A percentile compares a stretch with the other conserved stretches of the same genome.
Conservation (phyloP, 176 grass and related monocot genomes). For the Hordeum vulgare region MorexV3_pseudomolecules_assembly NC_058521.1:567109660-567110159, state of each 20-base stretch:
- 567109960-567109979: slow-evolving; percentile 93
- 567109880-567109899: slow-evolving; percentile 80
- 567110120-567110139: slow-evolving; percentile 81
- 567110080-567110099: slow-evolving; percentile 85
- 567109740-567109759: slow-evolving; percentile 78
- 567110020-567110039: slow-evolving; percentile 57
- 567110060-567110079: slow-evolving; percentile 74
- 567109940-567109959: slow-evolving; percentile 98
- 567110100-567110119: slow-evolving; percentile 76
- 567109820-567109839: slow-evolving; percentile 71
- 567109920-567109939: slow-evolving; percentile 70
- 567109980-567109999: slow-evolving; percentile 20
- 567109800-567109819: slow-evolving; percentile 94
- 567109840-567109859: slow-evolving; percentile 35
- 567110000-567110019: slow-evolving; percentile 51
- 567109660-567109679: slow-evolving; percentile 69
- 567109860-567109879: slow-evolving; percentile 29
- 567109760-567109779: slow-evolving; percentile 95
- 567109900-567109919: slow-evolving; percentile 70
- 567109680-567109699: slow-evolving; percentile 45
- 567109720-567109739: slow-evolving; percentile 66
- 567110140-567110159: slow-evolving; percentile 66
- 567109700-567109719: slow-evolving; percentile 68
- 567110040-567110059: slow-evolving; percentile 76
- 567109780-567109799: slow-evolving; percentile 94